Percentiles rank a stretch among this genome's conserved stretches.
Evolutionary conservation across 345 rosid genomes (phyloP).

Genomic region (Leavenworthia alabamica): DNA sequence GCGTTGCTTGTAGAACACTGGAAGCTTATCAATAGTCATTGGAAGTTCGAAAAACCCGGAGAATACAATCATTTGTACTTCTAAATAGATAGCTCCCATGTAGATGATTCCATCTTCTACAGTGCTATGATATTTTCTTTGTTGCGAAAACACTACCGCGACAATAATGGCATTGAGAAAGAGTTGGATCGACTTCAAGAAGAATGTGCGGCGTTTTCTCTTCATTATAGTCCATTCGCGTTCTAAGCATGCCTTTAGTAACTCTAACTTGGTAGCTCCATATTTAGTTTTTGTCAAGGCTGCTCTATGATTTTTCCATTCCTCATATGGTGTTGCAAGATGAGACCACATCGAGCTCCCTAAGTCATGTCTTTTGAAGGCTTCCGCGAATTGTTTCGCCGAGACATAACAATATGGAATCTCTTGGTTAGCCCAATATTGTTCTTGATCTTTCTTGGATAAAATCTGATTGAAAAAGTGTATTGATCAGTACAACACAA

Average conservation of each 20-base stretch:
- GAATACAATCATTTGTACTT: conserved; percentile 41
- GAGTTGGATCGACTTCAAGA: conserved; percentile 42
- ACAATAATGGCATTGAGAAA: conserved; percentile 9
- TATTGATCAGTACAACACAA: not conserved
- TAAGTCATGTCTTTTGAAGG: conserved; percentile 38
- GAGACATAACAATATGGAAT: conserved; percentile 46
- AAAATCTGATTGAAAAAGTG: conserved; percentile 38
- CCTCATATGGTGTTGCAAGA: conserved; percentile 45
- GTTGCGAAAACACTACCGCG: conserved; percentile 12
- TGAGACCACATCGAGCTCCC: conserved; percentile 38
- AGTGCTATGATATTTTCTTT: conserved; percentile 7
- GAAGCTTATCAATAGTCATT: conserved; percentile 65
- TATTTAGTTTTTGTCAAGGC: conserved; percentile 44
- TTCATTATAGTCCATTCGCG: conserved; percentile 57
- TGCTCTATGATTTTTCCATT: conserved; percentile 46
- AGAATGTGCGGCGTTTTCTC: conserved; percentile 48
- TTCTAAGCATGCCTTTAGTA: conserved; percentile 45
- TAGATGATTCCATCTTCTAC: conserved; percentile 36
- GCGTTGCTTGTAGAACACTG: conserved; percentile 74
- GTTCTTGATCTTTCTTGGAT: conserved; percentile 64
- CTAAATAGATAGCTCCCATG: conserved; percentile 50
- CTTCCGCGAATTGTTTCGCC: conserved; percentile 47
- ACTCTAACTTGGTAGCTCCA: conserved; percentile 46
- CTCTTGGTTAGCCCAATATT: conserved; percentile 50
- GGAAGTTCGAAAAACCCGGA: conserved; percentile 53